Base-by-base conservation (phyloP, 805 yeast genomes). In the Cyberlindnera petersonii region DNA sequence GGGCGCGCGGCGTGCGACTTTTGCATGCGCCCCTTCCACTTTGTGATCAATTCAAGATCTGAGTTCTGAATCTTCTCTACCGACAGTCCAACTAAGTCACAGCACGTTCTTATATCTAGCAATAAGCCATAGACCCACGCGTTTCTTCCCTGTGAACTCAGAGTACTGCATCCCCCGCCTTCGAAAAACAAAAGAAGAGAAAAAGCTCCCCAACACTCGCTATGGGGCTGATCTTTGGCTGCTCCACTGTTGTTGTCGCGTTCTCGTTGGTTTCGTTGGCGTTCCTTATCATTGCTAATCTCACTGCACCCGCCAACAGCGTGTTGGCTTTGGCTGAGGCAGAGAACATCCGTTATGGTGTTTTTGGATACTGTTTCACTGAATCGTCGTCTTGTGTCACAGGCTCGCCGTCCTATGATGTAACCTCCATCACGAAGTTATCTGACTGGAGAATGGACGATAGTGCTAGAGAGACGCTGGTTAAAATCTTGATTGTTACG, bases 281-380 rank as follows among this genome's bases (percentile, higher is more conserved):
- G 11, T 75, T 82, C 43, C 61, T 83, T 31, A 64, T 84, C 29
- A 58, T 84, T 22, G 76, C 82, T 3, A 68, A 78, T 15, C 66
- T 84, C 19, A 71, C 86, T 1, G 69, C 76, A 9, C 91, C 94
- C 0, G 77, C 77, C 2, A 65, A 72, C 8, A 45, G 60, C 3
- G 52, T 67, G 6, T 68, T 84, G 32, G 64, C 65, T 4, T 48
- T 84, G 11, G 79, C 80, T 6, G 55, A 68, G 24, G 68, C 77
- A 24, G 61, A 61, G 16, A 56, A 59, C 29, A 61, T 64, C 46
- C 61, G 65, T 3, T 84, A 71, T 56, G 93, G 93, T 23, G 72
- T 76, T 2, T 73, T 84, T 54, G 93, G 93, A 3, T 76, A 72
- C 55, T 84, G 93, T 54, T 29, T 53, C 4, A 42, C 47, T 4